A percentile compares a stretch with the other conserved stretches of the same genome.
phyloP scores from a whole-genome alignment of 257 asterid species.

The Solanum appendiculatum region DNA sequence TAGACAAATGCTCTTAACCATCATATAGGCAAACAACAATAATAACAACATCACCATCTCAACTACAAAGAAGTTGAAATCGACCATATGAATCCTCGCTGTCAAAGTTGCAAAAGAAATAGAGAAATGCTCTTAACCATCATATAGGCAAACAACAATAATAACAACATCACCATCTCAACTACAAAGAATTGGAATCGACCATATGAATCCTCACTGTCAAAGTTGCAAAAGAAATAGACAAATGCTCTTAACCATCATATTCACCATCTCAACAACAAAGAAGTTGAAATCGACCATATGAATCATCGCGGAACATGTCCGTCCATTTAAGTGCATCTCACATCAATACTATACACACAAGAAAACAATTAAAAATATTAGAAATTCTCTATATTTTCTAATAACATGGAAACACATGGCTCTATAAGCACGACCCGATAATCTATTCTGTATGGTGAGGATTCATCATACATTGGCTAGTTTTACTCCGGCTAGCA shows the following conservation, averaged over 20 bases:
- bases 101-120: not conserved
- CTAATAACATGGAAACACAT: not conserved
- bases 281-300: not conserved
- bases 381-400: not conserved
- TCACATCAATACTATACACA: not conserved
- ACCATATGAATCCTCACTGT: not conserved
- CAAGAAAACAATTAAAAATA: not conserved
- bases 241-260: not conserved
- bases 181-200: not conserved
- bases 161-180: not conserved
- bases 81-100: not conserved
- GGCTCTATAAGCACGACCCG: not conserved
- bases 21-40: not conserved
- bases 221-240: too few relatives aligned
- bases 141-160: not conserved
- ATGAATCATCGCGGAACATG: not conserved
- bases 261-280: not conserved
- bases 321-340: not conserved
- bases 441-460: not conserved
- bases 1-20: not conserved
- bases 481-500: not conserved
- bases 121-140: not conserved
- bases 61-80: not conserved
- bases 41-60: not conserved
- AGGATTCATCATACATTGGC: not conserved